Percentiles rank a stretch among this genome's conserved stretches.
phyloP scores from a whole-genome alignment of 2,329 filamentous ascomycete species.

The Fusarium sp. region DNA sequence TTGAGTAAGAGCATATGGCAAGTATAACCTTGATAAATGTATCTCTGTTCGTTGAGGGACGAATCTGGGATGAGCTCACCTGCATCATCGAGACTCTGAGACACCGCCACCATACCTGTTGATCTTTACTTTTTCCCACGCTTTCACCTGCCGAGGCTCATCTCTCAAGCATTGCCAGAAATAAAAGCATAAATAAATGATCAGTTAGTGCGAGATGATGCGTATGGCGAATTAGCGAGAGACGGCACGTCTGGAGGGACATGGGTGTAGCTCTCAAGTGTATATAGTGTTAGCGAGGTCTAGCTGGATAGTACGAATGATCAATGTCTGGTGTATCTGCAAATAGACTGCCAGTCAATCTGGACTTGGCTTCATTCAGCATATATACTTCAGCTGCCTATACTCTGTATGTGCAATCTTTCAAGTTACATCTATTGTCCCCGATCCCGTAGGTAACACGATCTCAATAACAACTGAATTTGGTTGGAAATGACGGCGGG shows the following conservation, averaged over 20 bases:
- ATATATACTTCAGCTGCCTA: neutral
- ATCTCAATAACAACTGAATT: neutral
- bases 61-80: conserved; percentile 12
- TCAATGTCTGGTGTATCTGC: no score
- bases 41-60: neutral
- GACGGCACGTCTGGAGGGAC: no score
- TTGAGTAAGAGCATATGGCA: neutral
- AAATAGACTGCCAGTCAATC: neutral
- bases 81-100: conserved; percentile 26
- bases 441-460: neutral
- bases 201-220: neutral
- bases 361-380: conserved; percentile 1
- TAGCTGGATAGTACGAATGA: no score
- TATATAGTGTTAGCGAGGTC: no score
- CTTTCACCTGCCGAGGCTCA: neutral
- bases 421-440: neutral
- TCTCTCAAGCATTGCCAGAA: neutral
- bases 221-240: neutral
- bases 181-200: neutral
- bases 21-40: neutral
- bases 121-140: conserved; percentile 27
- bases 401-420: neutral
- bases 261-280: no score
- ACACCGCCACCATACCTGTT: conserved; percentile 19
- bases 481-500: neutral